These are phyloP conservation scores for Fraxinus xanthoxyloides DNA, from an alignment of 305 asterid genomes.

Conservation along the genomic window DNA sequence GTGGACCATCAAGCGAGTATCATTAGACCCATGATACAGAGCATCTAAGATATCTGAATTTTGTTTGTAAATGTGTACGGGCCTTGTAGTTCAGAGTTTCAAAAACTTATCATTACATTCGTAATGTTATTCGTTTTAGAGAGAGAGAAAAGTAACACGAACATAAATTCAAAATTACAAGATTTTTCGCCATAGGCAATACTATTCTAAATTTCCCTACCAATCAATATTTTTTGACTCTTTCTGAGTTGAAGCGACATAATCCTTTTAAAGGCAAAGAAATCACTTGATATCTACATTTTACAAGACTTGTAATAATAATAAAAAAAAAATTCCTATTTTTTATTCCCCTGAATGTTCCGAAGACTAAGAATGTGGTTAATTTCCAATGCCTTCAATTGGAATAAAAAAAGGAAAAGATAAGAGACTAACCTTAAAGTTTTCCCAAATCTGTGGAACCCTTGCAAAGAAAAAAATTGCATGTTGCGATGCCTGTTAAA, in stretches of 20 bases:
- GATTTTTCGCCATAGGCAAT: neutral
- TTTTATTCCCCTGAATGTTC: neutral
- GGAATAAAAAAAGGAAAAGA: slow-evolving; percentile 1
- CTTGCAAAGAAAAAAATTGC: slow-evolving; percentile 84
- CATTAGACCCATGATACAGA: neutral
- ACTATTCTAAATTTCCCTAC: neutral
- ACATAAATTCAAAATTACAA: neutral
- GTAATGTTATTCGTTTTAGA: neutral
- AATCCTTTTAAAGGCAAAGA: neutral
- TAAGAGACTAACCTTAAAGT: slow-evolving; percentile 54
- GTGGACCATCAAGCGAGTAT: neutral
- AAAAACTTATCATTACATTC: neutral
- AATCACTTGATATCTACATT: neutral
- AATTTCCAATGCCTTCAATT: neutral
- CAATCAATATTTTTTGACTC: neutral
- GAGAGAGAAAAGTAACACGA: neutral
- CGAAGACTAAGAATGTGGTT: neutral
- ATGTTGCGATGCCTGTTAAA: slow-evolving; percentile 80
- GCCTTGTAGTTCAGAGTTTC: neutral
- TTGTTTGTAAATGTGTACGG: neutral
- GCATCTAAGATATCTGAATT: neutral
- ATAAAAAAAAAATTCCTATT: neutral
- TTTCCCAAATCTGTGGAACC: slow-evolving; percentile 77
- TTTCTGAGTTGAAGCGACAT: neutral
- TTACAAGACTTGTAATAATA: neutral